Evolutionary conservation across 306 rosid genomes (phyloP).

Genomic region (Gynostemma pentaphyllum): DNA sequence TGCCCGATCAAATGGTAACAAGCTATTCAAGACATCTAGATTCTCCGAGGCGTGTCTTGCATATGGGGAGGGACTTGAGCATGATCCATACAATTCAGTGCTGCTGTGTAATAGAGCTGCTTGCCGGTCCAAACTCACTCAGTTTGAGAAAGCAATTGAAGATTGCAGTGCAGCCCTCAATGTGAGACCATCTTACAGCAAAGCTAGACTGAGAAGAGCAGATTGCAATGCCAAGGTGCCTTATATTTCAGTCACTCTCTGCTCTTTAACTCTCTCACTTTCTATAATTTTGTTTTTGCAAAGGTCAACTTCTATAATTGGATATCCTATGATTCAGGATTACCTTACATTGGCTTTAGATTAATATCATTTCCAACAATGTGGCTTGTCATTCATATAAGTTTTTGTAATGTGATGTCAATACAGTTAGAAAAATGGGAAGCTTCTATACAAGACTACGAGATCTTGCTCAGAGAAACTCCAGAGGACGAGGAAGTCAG

Average conservation of each 20-base stretch:
- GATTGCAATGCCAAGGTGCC: slow-evolving; percentile 76
- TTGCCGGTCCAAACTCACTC: slow-evolving; percentile 58
- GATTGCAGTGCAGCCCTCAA: slow-evolving; percentile 62
- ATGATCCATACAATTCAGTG: slow-evolving; percentile 52
- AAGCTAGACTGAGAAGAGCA: slow-evolving; percentile 80
- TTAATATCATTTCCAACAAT: not conserved
- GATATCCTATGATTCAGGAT: too few species aligned
- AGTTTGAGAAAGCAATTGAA: slow-evolving; percentile 47
- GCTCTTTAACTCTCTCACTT: not conserved
- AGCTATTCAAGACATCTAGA: slow-evolving; percentile 51
- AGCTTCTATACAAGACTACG: slow-evolving; percentile 60
- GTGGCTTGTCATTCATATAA: not conserved
- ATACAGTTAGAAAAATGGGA: slow-evolving; percentile 69
- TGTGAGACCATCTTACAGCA: slow-evolving; percentile 55
- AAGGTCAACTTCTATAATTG: not conserved
- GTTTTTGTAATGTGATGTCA: not conserved
- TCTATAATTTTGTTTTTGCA: too few species aligned
- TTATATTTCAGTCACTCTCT: not conserved
- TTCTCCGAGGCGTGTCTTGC: slow-evolving; percentile 64
- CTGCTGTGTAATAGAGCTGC: slow-evolving; percentile 78
- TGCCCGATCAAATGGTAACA: slow-evolving; percentile 65
- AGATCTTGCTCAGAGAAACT: slow-evolving; percentile 36
- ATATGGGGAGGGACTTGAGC: slow-evolving; percentile 70
- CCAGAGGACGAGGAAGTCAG: slow-evolving; percentile 45
- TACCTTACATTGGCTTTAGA: not conserved